phyloP scores from a whole-genome alignment of 192 early-diverging fungal species.

The Umbelopsis sp. region DNA sequence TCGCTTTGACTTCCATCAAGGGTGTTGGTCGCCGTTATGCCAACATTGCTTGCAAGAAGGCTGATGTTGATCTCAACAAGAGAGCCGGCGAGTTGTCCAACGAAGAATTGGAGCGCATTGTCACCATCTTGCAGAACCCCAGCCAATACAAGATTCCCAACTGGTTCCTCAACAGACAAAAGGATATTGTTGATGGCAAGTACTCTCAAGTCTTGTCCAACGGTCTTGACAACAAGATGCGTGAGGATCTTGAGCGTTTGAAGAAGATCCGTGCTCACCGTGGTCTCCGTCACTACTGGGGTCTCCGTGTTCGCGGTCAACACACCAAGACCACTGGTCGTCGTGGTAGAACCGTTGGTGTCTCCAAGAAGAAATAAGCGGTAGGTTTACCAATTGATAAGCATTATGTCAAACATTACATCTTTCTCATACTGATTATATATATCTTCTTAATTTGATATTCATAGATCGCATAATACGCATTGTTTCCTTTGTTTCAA shows the following conservation, averaged over 20 bases:
- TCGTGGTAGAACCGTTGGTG: conserved; percentile 94
- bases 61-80: conserved; percentile 95
- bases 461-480: not conserved
- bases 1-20: conserved; percentile 95
- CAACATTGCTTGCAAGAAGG: conserved; percentile 98
- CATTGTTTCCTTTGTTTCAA: conserved; percentile 1
- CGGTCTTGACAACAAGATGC: conserved; percentile 91
- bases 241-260: conserved; percentile 98
- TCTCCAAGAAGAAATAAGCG: conserved; percentile 95
- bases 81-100: conserved; percentile 47
- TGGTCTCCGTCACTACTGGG: conserved; percentile 99
- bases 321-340: conserved; percentile 99
- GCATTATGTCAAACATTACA: not conserved
- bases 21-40: conserved; percentile 98
- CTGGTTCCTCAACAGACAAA: conserved; percentile 99
- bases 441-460: not conserved
- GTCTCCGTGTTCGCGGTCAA: conserved; percentile 98
- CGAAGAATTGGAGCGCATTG: conserved; percentile 97
- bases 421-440: not conserved
- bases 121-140: conserved; percentile 99
- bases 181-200: conserved; percentile 95
- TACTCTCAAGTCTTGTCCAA: conserved; percentile 96
- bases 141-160: conserved; percentile 99
- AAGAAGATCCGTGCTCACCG: conserved; percentile 99
- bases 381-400: not conserved